Base-by-base conservation (phyloP, 2,329 filamentous ascomycete species). In the Epichloe bromicola region DNA sequence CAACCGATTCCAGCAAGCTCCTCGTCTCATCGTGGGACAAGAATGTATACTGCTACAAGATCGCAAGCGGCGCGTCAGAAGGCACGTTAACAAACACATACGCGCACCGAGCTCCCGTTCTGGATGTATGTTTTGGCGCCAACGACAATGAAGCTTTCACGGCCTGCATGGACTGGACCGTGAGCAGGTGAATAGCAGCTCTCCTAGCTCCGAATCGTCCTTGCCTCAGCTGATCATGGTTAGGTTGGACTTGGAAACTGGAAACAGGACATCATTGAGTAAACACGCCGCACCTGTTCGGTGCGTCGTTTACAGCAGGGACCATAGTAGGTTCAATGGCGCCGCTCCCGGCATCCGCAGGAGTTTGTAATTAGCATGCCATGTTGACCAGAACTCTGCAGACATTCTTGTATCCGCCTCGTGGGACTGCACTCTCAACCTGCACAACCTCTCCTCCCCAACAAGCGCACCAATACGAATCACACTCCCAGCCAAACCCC, bases 1-100 rank as follows among this genome's bases (percentile, higher is more conserved):
- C 88, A 37, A 72, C 76, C 54, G 81, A 83, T n/a, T 77, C 83
- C 3, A 80, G 76, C 50, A 85, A 83, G 59, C 77, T 98, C 38
- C 79, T 94, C n/a, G 90, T 91, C 59, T 85, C 90, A 11, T 95
- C 89, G 51, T 98, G 93, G 93, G 91, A 97, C 70, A 88, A 83
- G 68, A 81, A 88, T 65, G 81, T 95, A 51, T 95, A 96, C 68
- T 75, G 91, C 49, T 97, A 97, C 74, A 87, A 95, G 63, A 78
- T 85, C 53, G 70, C 73, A 17, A 74, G 77, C 56, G 74, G 78
- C 44, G 65, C 68, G 19, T 83, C 81, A 6, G 78, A 77, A 50
- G 57, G 62, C 23, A 64, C 59, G 42, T 74, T 94, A 33, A 62
- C 90, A 34, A 78, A 80, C 57, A 87, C 83, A 57, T 88, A 85